Base-by-base conservation (phyloP, 2,329 filamentous ascomycete species). In the Apiospora hydei region DNA sequence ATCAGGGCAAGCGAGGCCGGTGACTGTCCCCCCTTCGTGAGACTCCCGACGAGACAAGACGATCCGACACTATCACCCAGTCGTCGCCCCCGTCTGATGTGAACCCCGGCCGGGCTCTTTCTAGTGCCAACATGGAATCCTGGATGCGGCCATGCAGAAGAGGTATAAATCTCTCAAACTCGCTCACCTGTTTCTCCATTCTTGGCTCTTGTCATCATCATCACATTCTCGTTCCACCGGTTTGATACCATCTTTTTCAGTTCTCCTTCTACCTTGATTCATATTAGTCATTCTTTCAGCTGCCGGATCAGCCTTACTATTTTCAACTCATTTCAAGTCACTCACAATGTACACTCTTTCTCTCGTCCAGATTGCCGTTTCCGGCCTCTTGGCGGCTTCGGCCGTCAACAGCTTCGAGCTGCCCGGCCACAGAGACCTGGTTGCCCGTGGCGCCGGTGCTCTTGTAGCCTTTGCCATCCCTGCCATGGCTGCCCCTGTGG, bases 291-390 rank as follows among this genome's bases (percentile, higher is more conserved):
- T 77, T 77, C 74, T 64, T 74, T 75, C 74, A 74, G 78, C 79
- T 81, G 77, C 80, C 75, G 78, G 79, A 64, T 71, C 77, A 80
- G 77, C 77, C 74, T n/a, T 24, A 69, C 69, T 70, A 64, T 64
- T 41, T 64, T 64, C 34, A 73, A 47, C 74, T 74, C 72, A 46
- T 74, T 71, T 34, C 30, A 21, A 72, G 69, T 70, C 69, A 71
- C 67, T 75, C 76, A 80, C 74, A 5, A 81, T 80, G 80, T 77
- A 81, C 75, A 75, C 78, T 72, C 77, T 76, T 73, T 78, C 80
- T 16, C 67, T 81, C 69, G 74, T 77, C 57, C 77, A 80, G 74
- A 73, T 80, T 69, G 75, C 78, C 71, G 71, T 80, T 61, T 75
- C 78, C 69, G 77, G 78, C 75, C 77, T 81, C 41, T 73, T 78